Conservation (phyloP, 2,329 filamentous ascomycete genomes). For the Cryphonectria carpinicola region DNA sequence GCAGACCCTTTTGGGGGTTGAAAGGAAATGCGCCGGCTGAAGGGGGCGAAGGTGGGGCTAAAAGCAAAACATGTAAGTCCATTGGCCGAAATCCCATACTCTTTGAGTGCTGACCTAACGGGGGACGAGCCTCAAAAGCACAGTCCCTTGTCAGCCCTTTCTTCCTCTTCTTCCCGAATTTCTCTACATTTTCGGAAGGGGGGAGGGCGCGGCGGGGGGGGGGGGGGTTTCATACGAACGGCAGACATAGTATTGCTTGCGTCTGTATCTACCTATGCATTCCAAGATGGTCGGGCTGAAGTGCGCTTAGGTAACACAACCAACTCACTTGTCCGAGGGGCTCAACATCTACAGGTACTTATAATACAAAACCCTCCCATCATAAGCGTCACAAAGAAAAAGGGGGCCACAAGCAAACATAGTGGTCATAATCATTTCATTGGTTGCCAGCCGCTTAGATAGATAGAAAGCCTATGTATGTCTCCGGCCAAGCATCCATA, state of each 20-base stretch:
- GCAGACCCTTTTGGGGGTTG: too few relatives aligned
- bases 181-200: background rate
- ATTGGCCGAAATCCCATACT: background rate
- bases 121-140: background rate
- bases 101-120: background rate
- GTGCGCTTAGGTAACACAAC: too few relatives aligned
- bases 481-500: background rate
- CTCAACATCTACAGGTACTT: too few relatives aligned
- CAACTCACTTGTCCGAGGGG: too few relatives aligned
- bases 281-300: too few relatives aligned
- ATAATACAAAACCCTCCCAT: too few relatives aligned
- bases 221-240: too few relatives aligned
- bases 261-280: too few relatives aligned
- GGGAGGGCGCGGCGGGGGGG: background rate
- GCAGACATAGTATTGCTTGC: background rate
- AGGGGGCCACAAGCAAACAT: background rate
- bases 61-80: background rate
- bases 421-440: constrained; percentile 8
- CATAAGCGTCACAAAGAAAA: background rate
- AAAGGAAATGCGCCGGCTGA: background rate
- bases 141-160: too few relatives aligned
- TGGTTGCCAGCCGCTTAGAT: background rate
- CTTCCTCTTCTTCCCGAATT: background rate
- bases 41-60: background rate
- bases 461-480: background rate